These are phyloP conservation scores for Ormosia semicastrata DNA, from an alignment of 306 rosid species.

Conservation along the genomic window DNA sequence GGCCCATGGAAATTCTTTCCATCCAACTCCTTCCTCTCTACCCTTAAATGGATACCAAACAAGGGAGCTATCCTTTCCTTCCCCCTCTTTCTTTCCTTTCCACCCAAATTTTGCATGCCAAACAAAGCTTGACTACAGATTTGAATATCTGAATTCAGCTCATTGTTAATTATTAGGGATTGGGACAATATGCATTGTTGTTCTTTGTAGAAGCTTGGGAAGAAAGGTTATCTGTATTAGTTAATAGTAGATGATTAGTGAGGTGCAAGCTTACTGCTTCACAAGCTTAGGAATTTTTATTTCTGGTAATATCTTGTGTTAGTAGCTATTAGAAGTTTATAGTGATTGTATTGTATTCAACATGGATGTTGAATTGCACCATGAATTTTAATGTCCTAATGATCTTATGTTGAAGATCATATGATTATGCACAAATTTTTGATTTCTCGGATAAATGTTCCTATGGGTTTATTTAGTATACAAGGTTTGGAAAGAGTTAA, in stretches of 20 bases:
- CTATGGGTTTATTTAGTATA: neutral
- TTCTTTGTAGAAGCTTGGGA: neutral
- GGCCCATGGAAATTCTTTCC: neutral
- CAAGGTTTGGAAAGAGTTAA: neutral
- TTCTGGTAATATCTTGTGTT: neutral
- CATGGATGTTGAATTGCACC: neutral
- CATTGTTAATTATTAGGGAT: neutral
- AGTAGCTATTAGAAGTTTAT: neutral
- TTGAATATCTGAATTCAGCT: neutral
- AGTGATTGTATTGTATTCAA: neutral
- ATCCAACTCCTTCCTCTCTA: neutral
- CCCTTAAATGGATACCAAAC: neutral
- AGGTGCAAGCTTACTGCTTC: neutral
- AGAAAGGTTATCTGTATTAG: neutral
- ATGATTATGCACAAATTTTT: slow-evolving; percentile 3
- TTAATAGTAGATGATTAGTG: neutral
- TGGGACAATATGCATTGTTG: neutral
- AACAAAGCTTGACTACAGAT: neutral
- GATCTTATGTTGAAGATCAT: neutral
- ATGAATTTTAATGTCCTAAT: neutral
- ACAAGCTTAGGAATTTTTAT: neutral
- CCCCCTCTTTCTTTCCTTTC: neutral
- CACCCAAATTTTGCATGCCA: neutral
- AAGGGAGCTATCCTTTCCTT: neutral
- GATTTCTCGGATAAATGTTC: neutral